Evolutionary conservation across 495 filamentous ascomycete species (phyloP), one percentile per base, ranked within the genome.

Genomic region (Neurospora discreta): DNA sequence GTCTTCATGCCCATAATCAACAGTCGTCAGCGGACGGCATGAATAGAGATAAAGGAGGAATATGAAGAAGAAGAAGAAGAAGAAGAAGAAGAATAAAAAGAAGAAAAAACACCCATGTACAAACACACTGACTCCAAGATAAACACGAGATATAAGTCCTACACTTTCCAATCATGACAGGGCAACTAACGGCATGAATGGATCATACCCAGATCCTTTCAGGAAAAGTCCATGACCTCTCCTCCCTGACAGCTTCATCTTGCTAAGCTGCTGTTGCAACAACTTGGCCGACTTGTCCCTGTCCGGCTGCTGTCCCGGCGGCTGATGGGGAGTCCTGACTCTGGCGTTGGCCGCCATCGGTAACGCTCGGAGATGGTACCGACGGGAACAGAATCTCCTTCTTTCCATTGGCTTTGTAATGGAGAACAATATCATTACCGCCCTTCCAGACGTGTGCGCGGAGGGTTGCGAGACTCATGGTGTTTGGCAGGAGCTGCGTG

Each of bases 401-500:
- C 79, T 88, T 88, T 30, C 93, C 93, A 74, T 97, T 98, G 39
- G 92, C 86, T 77, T 94, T 95, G 86, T 98, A 99, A 74, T 92
- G 88, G 42, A 99, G 83, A 39, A 96, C 80, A 76, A 99, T 91
- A 80, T 99, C 95, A 69, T 91, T 93, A 15, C 92, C 91, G 33
- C 90, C 92, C 73, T 95, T 92, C 95, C 96, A 99, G 65, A 98
- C 84, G 76, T 97, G 92, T 8, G 93, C 88, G 67, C 93, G 90
- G 36, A 99, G 89, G 0, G 94, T 98, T 26, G 93, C 93, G 10
- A 99, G 87, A 52, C 92, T 98, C 92, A 97, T 97, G 11, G 90
- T 91, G 23, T 82, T 81, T 16, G 83, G 82, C 71, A 89, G 77
- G 73, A 86, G 73, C 84, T 88, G 6, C 4, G 33, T 36, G 46